A percentile compares a stretch with the other conserved stretches of the same genome.
phyloP scores from a whole-genome alignment of 2,329 filamentous ascomycete genomes.

The Beauveria sp. region DNA sequence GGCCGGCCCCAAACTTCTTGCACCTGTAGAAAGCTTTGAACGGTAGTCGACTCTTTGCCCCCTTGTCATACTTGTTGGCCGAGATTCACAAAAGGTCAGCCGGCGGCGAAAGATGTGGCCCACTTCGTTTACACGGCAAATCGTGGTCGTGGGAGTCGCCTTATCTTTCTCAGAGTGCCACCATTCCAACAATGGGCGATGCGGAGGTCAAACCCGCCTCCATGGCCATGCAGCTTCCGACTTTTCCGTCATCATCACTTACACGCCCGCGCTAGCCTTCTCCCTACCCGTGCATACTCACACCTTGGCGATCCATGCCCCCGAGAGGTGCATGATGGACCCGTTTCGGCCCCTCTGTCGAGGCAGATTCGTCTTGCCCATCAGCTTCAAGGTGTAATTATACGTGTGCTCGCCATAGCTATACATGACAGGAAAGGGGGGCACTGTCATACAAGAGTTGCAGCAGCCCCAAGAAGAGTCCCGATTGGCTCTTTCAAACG shows the following conservation, averaged over 20 bases:
- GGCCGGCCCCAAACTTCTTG: not conserved
- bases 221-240: not conserved
- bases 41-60: not conserved
- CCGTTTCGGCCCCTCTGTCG: conserved; percentile 6
- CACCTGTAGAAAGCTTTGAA: not conserved
- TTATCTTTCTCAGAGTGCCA: no score
- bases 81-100: not conserved
- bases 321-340: not conserved
- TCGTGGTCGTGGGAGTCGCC: not conserved
- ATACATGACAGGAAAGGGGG: no score
- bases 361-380: not conserved
- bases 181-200: no score
- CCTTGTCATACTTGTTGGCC: not conserved
- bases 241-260: not conserved
- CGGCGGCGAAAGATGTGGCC: not conserved
- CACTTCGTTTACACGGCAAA: not conserved
- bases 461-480: not conserved
- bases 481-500: not conserved
- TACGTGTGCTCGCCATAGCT: no score
- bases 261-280: not conserved
- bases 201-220: not conserved
- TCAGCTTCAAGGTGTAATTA: not conserved
- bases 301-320: not conserved
- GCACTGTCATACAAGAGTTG: not conserved
- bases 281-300: not conserved